phyloP scores from a whole-genome alignment of 345 rosid species.

The Stellera chamaejasme region DNA sequence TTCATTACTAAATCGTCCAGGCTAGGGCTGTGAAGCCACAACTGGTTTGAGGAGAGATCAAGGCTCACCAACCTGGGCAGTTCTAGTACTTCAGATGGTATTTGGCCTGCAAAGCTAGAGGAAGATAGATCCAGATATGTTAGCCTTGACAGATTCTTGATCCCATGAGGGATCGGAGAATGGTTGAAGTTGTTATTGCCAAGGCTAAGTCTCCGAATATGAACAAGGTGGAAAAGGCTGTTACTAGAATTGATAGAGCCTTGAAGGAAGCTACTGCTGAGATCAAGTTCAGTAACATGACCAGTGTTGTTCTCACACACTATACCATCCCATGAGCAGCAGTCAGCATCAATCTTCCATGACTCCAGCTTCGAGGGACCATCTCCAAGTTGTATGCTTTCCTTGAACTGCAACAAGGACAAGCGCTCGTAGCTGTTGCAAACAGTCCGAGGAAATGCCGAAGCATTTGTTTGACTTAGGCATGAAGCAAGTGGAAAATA shows the following conservation, averaged over 20 bases:
- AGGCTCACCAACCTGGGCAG: constrained; percentile 9
- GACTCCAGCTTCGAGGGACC: too few species aligned
- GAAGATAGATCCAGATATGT: constrained; percentile 1
- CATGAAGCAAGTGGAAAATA: too few species aligned
- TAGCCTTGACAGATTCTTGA: constrained; percentile 3
- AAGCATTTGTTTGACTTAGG: too few species aligned
- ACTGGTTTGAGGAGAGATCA: constrained; percentile 4
- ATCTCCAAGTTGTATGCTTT: too few species aligned
- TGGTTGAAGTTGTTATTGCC: constrained; percentile 4
- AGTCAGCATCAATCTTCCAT: neutral
- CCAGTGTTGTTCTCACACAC: constrained; percentile 13
- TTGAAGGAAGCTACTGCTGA: constrained; percentile 10
- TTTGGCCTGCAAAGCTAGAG: neutral
- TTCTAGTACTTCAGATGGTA: constrained; percentile 8
- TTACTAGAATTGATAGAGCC: constrained; percentile 14
- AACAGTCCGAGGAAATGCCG: too few species aligned
- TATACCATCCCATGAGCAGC: constrained; percentile 11
- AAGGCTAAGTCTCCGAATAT: constrained; percentile 15
- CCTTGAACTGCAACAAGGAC: too few species aligned
- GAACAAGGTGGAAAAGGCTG: constrained; percentile 18
- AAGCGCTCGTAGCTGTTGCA: too few species aligned
- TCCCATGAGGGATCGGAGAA: constrained; percentile 1
- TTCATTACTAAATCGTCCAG: too few species aligned
- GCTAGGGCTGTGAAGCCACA: too few species aligned
- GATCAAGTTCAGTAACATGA: constrained; percentile 15